These are phyloP conservation scores for Xerocomellus amylosporus DNA, from an alignment of 768 basidiomycete species.

Conservation along the genomic window DNA sequence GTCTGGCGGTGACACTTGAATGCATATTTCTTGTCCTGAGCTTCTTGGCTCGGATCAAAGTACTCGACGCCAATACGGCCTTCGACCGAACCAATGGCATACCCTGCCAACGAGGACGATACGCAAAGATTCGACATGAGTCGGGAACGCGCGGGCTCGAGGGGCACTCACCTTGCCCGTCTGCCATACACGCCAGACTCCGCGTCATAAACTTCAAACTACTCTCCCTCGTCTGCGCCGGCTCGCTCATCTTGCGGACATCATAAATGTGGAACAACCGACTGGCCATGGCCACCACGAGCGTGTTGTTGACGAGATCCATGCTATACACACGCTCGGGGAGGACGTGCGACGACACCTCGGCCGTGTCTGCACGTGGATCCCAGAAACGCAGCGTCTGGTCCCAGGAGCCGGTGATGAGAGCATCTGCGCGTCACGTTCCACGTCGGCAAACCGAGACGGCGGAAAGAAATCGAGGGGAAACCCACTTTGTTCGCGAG, in stretches of 20 bases:
- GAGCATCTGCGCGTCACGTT: constrained; percentile 44
- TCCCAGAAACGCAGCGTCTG: constrained; percentile 88
- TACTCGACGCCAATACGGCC: constrained; percentile 98
- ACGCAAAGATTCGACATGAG: not conserved
- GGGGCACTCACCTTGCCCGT: constrained; percentile 69
- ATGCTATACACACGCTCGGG: constrained; percentile 87
- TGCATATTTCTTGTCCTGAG: constrained; percentile 77
- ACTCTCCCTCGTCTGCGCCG: constrained; percentile 82
- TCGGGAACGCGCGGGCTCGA: not conserved
- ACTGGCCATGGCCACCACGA: constrained; percentile 93
- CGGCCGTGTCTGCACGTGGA: constrained; percentile 55
- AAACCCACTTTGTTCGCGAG: constrained; percentile 58
- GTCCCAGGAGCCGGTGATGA: constrained; percentile 93
- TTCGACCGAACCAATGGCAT: constrained; percentile 90
- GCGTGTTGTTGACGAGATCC: constrained; percentile 70
- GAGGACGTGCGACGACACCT: constrained; percentile 57
- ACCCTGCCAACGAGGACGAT: constrained; percentile 52
- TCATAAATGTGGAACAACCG: constrained; percentile 89
- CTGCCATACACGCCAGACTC: constrained; percentile 86
- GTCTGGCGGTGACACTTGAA: constrained; percentile 96
- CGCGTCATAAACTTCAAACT: constrained; percentile 95
- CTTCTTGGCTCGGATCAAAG: constrained; percentile 75
- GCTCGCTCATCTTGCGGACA: constrained; percentile 70
- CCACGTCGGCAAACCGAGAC: not conserved
- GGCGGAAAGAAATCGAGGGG: not conserved